Evolutionary conservation across 148 eudicot genomes (phyloP), one percentile per base, ranked within the genome.

Genomic region (Spergularia bocconei): DNA sequence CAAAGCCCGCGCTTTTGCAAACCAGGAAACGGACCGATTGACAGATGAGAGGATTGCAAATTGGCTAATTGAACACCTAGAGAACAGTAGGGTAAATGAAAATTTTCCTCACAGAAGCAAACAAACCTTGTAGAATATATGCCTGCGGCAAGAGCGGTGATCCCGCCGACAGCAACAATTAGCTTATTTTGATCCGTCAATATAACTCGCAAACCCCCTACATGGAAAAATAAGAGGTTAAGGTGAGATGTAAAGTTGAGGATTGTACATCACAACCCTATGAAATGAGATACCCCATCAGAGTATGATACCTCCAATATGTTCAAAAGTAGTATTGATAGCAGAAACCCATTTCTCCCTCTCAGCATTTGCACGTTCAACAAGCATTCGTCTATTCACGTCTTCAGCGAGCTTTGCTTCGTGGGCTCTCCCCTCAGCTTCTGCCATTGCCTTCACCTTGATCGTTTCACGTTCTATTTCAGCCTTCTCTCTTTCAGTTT

Each of bases 101-200:
- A 6, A 25, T 12, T 13, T 25, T 55, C 25, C 53, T 38, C 54
- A 52, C 6, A 66, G 63, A 69, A 58, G 64, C 33, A 47, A 51
- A 71, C 77, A 70, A 85, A 96, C 99, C 99, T 91, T 80, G 99
- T 91, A 70, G 98, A 88, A 83, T 96, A 96, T 74, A 96, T 83
- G 72, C 99, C 99, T 13, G 95, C 97, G n/a, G 99, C 99, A 76
- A 96, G 90, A 70, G 99, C 95, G 78, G 99, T 92, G 57, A 89
- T 84, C 36, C 99, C 99, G 38, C 97, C 99, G 69, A 96, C 98
- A 80, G 96, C 91, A 52, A 92, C 95, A 78, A 92, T 84, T 73
- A 96, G 75, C 88, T 96, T 96, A 82, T 96, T 89, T 83, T 92
- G 97, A 87, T 96, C 99, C 12, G 99, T 96, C 72, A 96, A 83